Evolutionary conservation across 352 stramenopile species (phyloP), one percentile per base, ranked within the genome.

Genomic region (Pythium volutum): DNA sequence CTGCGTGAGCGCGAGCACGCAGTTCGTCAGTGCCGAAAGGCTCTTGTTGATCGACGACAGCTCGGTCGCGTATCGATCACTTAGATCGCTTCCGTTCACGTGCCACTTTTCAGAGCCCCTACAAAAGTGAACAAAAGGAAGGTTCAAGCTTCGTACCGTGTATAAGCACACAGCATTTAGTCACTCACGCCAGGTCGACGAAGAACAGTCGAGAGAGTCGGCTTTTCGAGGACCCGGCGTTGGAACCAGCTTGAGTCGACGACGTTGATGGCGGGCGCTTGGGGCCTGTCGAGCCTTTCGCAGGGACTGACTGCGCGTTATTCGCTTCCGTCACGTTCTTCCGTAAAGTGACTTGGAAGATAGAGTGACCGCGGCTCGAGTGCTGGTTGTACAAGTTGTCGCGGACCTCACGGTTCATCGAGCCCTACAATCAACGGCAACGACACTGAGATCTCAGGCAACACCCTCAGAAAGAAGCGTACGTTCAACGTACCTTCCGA

Each of bases 301-400:
- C 25, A 39, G 25, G 25, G 9, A 33, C 29, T 55, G n/a, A 11
- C 4, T 23, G 5, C 12, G 20, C 43, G 23, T 18, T 41, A n/a
- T n/a, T n/a, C 12, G 46, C 33, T 41, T 57, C 34, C 2, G 43
- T 29, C 36, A 57, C 26, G 43, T 76, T 81, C 53, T 65, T 81
- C 1, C 78, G 69, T 9, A 90, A 55, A 0, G 83, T 86, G 50
- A 92, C 68, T 62, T 90, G 77, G 63, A 90, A 92, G 16, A 92
- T 74, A 8, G 81, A 81, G 60, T 92, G 81, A 1, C 83, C 83
- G 53, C 75, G 77, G 41, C 76, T 87, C 26, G 75, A 88, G 59
- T 81, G 75, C 48, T 89, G 76, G 60, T 88, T 88, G 71, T 87
- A 88, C 6, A 90, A 43, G 47, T 90, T 90, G 58, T 90, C 78